phyloP scores from a whole-genome alignment of 2,329 filamentous ascomycete species.

The Fusarium nelsonii region DNA sequence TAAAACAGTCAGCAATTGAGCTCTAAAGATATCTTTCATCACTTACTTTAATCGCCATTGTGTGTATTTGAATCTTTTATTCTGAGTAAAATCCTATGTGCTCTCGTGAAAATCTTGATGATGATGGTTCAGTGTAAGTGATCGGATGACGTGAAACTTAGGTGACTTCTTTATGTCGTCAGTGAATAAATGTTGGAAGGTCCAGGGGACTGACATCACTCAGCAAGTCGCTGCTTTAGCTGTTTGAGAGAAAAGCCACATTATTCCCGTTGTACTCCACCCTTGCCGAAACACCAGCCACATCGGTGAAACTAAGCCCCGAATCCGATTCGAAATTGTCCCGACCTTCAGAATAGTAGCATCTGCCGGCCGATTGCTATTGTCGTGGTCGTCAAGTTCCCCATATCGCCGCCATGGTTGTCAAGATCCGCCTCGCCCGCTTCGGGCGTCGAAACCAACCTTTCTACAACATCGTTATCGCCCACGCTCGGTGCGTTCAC shows the following conservation, averaged over 20 bases:
- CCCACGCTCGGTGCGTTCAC: slow-evolving; percentile 83
- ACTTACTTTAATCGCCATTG: slow-evolving; percentile 53
- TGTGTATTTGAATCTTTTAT: slow-evolving; percentile 37
- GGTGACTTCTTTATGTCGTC: slow-evolving; percentile 29
- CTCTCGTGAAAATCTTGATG: background rate
- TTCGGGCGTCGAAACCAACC: slow-evolving; percentile 91
- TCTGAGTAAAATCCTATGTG: background rate
- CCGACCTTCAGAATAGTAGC: slow-evolving; percentile 34
- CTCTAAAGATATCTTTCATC: background rate
- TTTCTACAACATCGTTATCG: slow-evolving; percentile 97
- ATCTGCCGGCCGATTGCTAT: slow-evolving; percentile 11
- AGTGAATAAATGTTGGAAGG: slow-evolving; percentile 26
- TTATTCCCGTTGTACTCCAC: slow-evolving; percentile 7
- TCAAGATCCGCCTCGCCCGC: slow-evolving; percentile 92
- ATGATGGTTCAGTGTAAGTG: background rate
- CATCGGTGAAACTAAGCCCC: slow-evolving; percentile 56
- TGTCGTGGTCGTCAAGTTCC: slow-evolving; percentile 33
- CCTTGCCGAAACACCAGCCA: slow-evolving; percentile 36
- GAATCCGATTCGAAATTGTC: slow-evolving; percentile 50
- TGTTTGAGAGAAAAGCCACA: slow-evolving; percentile 7
- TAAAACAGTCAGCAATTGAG: slow-evolving; percentile 53
- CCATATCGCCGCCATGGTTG: slow-evolving; percentile 74
- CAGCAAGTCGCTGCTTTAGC: slow-evolving; percentile 7
- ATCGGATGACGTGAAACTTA: slow-evolving; percentile 21
- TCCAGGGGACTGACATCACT: slow-evolving; percentile 41